These are phyloP conservation scores for Mucor plumbeus DNA, from an alignment of 371 early-diverging fungal genomes.

Conservation along the genomic window DNA sequence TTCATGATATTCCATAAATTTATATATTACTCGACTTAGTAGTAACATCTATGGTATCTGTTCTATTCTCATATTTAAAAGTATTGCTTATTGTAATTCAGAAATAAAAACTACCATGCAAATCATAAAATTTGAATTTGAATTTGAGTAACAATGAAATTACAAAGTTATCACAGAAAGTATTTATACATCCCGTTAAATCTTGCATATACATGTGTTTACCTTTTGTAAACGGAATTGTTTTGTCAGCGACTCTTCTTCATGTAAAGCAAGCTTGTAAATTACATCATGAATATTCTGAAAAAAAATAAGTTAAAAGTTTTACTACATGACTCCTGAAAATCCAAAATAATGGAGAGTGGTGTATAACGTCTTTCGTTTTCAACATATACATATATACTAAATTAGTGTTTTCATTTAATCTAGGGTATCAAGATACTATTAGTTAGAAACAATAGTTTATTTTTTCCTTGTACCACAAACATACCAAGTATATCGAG, in stretches of 20 bases:
- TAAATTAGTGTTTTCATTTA: neutral
- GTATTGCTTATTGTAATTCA: neutral
- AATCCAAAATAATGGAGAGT: neutral
- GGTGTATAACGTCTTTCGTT: neutral
- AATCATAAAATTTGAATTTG: no score
- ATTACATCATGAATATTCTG: no score
- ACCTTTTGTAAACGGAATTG: no score
- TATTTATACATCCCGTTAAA: no score
- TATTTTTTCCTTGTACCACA: neutral
- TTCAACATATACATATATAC: neutral
- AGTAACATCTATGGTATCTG: neutral
- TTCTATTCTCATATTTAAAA: neutral
- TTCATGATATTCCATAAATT: neutral
- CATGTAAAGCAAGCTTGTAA: no score
- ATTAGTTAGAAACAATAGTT: neutral
- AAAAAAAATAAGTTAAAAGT: no score
- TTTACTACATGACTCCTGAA: neutral
- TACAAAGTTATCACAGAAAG: no score
- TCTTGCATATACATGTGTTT: no score
- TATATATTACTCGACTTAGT: neutral
- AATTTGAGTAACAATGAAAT: neutral
- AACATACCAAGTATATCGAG: neutral
- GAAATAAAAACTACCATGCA: neutral
- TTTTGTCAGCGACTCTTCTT: no score
- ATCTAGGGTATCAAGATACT: neutral